Conservation (phyloP, 306 rosid genomes). For the Cucumis cinereus region DNA sequence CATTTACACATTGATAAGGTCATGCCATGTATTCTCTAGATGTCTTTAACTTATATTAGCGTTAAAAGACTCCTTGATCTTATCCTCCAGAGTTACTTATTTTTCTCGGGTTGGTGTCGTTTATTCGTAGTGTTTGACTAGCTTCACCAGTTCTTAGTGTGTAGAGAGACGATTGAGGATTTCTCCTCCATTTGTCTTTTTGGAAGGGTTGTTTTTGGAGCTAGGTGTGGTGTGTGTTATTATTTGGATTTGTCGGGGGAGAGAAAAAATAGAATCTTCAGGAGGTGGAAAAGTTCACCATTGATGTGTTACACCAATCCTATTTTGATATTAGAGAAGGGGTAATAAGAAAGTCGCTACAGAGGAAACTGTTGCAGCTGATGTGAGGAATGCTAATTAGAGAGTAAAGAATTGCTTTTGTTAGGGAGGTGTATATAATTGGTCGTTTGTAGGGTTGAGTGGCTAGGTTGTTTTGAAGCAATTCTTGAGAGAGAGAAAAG, state of each 20-base stretch:
- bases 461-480: no score
- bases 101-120: not conserved
- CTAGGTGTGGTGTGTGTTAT: not conserved
- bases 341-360: no score
- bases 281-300: not conserved
- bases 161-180: not conserved
- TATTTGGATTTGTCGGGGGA: no score
- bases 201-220: not conserved
- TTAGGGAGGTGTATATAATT: no score
- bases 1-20: not conserved
- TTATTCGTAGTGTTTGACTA: not conserved
- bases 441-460: no score
- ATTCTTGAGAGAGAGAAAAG: no score
- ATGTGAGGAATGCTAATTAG: no score
- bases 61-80: not conserved
- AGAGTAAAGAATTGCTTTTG: no score
- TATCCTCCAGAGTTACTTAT: no score
- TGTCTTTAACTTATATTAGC: not conserved
- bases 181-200: not conserved
- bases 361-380: no score
- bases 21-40: not conserved
- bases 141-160: not conserved
- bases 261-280: not conserved
- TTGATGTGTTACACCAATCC: not conserved
- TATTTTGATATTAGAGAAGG: no score